Evolutionary conservation across 305 asterid genomes (phyloP).

Genomic region (Plantago coronopus): DNA sequence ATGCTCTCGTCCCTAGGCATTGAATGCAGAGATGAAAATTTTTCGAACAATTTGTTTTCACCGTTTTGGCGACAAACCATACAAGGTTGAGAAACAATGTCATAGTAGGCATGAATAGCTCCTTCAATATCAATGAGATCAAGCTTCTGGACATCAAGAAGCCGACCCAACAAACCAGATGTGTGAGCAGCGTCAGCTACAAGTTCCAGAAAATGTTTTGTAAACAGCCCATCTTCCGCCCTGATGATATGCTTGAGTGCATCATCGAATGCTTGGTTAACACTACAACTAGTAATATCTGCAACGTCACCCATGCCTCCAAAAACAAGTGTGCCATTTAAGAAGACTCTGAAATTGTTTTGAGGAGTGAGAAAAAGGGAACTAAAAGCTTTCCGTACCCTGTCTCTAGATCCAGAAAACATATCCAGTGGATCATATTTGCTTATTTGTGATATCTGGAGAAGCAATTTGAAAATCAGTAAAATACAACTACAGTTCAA

Average conservation of each 20-base stretch:
- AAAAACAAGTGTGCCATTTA: slow-evolving; percentile 67
- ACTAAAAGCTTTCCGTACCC: slow-evolving; percentile 58
- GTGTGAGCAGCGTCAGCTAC: slow-evolving; percentile 51
- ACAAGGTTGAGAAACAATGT: slow-evolving; percentile 66
- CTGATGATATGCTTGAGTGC: slow-evolving; percentile 53
- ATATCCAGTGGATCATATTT: slow-evolving; percentile 78
- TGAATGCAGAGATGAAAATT: slow-evolving; percentile 57
- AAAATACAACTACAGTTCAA: neutral
- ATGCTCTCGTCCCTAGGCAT: slow-evolving; percentile 51
- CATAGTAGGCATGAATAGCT: slow-evolving; percentile 81
- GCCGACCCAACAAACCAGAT: slow-evolving; percentile 61
- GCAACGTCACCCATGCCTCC: slow-evolving; percentile 74
- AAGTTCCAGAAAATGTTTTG: slow-evolving; percentile 54
- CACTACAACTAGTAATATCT: slow-evolving; percentile 31
- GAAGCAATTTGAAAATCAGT: slow-evolving; percentile 19
- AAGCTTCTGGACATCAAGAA: slow-evolving; percentile 83
- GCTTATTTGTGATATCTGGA: slow-evolving; percentile 73
- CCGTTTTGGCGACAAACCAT: slow-evolving; percentile 44
- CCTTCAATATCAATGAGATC: slow-evolving; percentile 84
- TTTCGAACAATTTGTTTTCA: slow-evolving; percentile 34
- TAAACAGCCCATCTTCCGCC: slow-evolving; percentile 63
- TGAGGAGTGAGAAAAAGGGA: slow-evolving; percentile 77
- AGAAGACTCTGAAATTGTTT: slow-evolving; percentile 84
- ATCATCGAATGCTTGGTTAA: slow-evolving; percentile 53
- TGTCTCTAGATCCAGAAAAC: slow-evolving; percentile 73